Percentiles rank a stretch among this genome's conserved stretches.
These are phyloP conservation scores for Myxozyma geophila DNA, from an alignment of 805 yeast genomes.

Conservation along the genomic window DNA sequence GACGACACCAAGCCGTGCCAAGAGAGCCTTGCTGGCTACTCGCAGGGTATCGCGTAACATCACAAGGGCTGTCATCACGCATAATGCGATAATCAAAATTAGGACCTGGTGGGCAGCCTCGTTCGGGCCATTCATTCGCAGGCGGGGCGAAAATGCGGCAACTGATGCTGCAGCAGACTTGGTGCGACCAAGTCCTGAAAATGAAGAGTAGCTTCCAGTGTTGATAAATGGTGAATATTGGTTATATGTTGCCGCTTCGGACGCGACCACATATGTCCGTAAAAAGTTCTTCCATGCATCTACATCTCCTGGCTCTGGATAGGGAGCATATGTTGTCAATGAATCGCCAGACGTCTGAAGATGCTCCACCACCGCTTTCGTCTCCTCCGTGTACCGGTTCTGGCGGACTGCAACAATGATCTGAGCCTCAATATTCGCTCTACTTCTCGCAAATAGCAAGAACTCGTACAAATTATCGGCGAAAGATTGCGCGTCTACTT, in stretches of 20 bases:
- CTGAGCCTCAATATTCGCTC: conserved; percentile 25
- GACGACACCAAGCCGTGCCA: background rate
- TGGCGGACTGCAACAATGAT: conserved; percentile 23
- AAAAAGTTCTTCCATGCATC: conserved; percentile 6
- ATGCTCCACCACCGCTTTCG: conserved; percentile 23
- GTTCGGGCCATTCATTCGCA: background rate
- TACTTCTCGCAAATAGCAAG: conserved; percentile 10
- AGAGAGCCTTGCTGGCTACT: conserved; percentile 8
- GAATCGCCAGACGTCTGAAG: conserved; percentile 12
- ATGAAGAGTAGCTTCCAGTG: background rate
- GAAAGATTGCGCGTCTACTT: conserved; percentile 10
- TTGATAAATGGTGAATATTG: conserved; percentile 7
- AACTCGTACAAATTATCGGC: conserved; percentile 26
- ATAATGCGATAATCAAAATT: background rate
- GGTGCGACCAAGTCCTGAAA: background rate
- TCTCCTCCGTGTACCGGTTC: conserved; percentile 19
- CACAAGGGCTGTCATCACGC: conserved; percentile 5
- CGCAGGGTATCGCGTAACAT: conserved; percentile 17
- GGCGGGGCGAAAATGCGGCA: background rate
- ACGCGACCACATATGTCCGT: background rate
- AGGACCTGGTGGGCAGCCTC: conserved; percentile 12
- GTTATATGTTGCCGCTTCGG: background rate
- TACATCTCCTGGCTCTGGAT: conserved; percentile 4
- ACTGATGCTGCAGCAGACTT: background rate
- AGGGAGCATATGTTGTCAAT: background rate